Base-by-base conservation (phyloP, 805 yeast genomes). In the Ogataea polymorpha region DNA sequence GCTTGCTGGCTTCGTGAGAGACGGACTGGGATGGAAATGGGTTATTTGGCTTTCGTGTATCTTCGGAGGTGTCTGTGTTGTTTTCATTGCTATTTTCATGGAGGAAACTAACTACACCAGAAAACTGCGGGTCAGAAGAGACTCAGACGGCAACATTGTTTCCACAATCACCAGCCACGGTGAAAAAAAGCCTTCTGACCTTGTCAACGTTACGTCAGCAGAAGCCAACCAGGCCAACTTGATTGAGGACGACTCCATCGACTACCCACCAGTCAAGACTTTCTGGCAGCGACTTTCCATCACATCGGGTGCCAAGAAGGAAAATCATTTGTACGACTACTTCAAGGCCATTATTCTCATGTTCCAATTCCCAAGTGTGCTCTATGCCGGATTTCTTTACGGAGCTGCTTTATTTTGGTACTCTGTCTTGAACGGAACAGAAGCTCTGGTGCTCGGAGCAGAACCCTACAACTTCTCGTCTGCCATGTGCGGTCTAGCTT, bases 321-420 rank as follows among this genome's bases (percentile, higher is more conserved):
- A 56, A 35, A 48, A 51, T 34, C 58, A 56, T 32, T 35, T 58
- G n/a, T 38, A 40, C 45, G 55, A 51, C 23, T 50, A 52, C 33
- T 50, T 65, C 44, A 46, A 54, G 37, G 73, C 67, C 20, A 71
- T 73, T 2, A 61, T 67, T 45, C 54, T 55, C 31, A 67, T 71
- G 68, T 58, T 65, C 5, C 65, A 65, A 32, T 67, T 72, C 42
- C 82, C 85, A 2, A 66, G 73, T 12, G 77, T 80, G 3, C 53
- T 78, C 13, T 81, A 77, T 70, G 70, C 75, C 11, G 82, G 83
- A 0, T 66, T 76, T 49, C 58, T 69, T n/a, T 74, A 74, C 46
- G 81, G 81, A 8, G 55, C 70, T 6, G 65, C 75, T 3, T 58
- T 74, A 20, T 66, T 69, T 39, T 74, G 75, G 73, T 73, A 71